Evolutionary conservation across 805 yeast species (phyloP), one percentile per base, ranked within the genome.

Genomic region (Kluyveromyces lactis): DNA sequence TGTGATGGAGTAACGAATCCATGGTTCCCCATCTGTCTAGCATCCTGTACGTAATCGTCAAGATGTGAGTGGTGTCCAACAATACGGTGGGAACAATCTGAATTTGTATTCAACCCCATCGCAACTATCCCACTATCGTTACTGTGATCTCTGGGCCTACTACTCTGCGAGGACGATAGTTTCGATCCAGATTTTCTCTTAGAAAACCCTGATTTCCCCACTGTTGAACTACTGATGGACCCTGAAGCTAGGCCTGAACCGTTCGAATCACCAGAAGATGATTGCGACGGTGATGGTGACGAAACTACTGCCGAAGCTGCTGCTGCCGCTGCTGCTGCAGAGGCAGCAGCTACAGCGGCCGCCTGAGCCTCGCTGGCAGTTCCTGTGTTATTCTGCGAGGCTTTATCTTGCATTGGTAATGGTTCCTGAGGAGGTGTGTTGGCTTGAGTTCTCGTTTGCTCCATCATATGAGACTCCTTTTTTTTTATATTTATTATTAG

Each of bases 381-480:
- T 12, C 19, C 35, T 19, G 33, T 27, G 26, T 13, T 26, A 7
- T n/a, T n/a, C 11, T 31, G 21, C 26, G 33, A 18, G 12, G 27
- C 18, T n/a, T 36, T 29, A 15, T 39, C 42, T 27, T 36, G 41
- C 28, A 27, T 8, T 27, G 33, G 30, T 24, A 43, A 40, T n/a
- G 41, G 26, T 31, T 43, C 46, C 19, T 42, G 39, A 4, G 46
- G 46, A 26, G 46, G 46, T 13, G 43, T 41, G 33, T 45, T 46
- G 27, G 50, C 44, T 21, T 48, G 53, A 11, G 53, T 46, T 33
- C 50, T 47, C 18, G 49, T 44, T 31, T 50, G 53, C 33, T 50
- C 52, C 50, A 50, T 50, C 27, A 16, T 33, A 28, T n/a, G n/a
- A n/a, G n/a, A n/a, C n/a, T n/a, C n/a, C n/a, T n/a, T 11, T 24